A percentile compares a stretch with the other conserved stretches of the same genome.
Conservation (phyloP, 78 protist genomes). For the Mastigamoeba balamuthi region DNA sequence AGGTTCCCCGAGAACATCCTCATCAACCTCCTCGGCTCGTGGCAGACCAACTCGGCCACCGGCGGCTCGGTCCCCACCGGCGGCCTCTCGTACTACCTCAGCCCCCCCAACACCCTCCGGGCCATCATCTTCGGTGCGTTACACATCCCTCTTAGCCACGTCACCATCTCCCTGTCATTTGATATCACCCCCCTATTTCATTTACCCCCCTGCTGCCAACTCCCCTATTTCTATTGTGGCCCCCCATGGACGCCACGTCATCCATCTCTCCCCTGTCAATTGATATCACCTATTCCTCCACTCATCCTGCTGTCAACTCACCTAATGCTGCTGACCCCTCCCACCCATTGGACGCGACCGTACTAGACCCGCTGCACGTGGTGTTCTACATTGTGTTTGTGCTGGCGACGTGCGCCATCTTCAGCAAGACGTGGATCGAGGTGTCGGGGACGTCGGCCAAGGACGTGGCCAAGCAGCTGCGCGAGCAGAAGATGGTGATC, state of each 20-base stretch:
- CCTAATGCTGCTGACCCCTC: too few relatives aligned
- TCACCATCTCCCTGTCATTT: too few relatives aligned
- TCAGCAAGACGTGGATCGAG: slow-evolving; percentile 92
- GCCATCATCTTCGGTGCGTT: slow-evolving; percentile 52
- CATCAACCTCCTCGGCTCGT: slow-evolving; percentile 84
- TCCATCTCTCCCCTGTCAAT: too few relatives aligned
- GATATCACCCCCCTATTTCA: too few relatives aligned
- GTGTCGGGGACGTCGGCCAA: slow-evolving; percentile 86
- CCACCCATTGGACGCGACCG: too few relatives aligned
- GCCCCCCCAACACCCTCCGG: slow-evolving; percentile 82
- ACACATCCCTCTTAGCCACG: too few relatives aligned
- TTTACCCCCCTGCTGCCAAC: too few relatives aligned
- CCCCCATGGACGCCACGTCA: too few relatives aligned
- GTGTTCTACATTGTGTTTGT: slow-evolving; percentile 89
- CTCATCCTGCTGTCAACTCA: too few relatives aligned
- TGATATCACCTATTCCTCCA: too few relatives aligned
- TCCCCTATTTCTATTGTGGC: too few relatives aligned
- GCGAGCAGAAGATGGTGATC: slow-evolving; percentile 76
- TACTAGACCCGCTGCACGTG: slow-evolving; percentile 92
- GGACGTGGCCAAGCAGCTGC: slow-evolving; percentile 93
- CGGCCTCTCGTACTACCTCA: slow-evolving; percentile 97
- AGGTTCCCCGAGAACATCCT: slow-evolving; percentile 82
- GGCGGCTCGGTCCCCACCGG: slow-evolving; percentile 65
- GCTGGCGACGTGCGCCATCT: slow-evolving; percentile 94
- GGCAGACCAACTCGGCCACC: slow-evolving; percentile 51